Base-by-base conservation (phyloP, 2,329 filamentous ascomycete genomes). In the Clonostachys chloroleuca region DNA sequence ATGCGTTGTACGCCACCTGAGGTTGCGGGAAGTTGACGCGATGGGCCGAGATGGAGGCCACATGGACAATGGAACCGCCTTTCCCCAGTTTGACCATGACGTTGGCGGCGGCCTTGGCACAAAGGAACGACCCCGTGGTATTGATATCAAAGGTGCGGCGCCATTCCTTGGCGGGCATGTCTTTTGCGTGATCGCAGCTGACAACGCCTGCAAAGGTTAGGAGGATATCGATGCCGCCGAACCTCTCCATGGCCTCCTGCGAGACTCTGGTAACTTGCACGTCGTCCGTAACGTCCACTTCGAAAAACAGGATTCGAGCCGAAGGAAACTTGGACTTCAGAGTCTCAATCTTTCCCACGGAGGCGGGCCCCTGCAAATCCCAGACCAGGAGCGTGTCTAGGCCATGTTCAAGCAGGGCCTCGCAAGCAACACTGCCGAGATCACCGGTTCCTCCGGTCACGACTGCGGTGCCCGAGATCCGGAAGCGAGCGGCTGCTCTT, bases 21-120 rank as follows among this genome's bases (percentile, higher is more conserved):
- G 86, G 84, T 58, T 89, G 86, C 0, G 86, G 86, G 56, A 73
- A 89, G 56, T 89, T 89, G 47, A 86, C 84, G 3, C 75, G 61
- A 52, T 89, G 84, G 0, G 74, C 86, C 2, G 81, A 86, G 43
- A 89, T 86, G 12, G 78, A 84, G 0, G 86, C 82, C 0, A 81
- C 81, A 49, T 91, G 76, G 2, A 84, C 68, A 47, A 90, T 86
- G 39, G 74, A 75, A 0, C 86, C 86, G 1, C 80, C 77, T 0
- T 61, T 71, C 1, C 69, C 65, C 45, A 72, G 61, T 10, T 54
- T 47, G 12, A 77, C 70, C 75, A 86, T 84, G n/a, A 74, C 65
- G 44, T 68, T 70, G 2, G 71, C 74, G 1, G 64, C 67, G 3
- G 86, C 86, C 54, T 88, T 85, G 0, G 87, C 85, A 54, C 81